These are phyloP conservation scores for Gentiana macrophylla DNA, from an alignment of 257 asterid genomes.

Conservation along the genomic window DNA sequence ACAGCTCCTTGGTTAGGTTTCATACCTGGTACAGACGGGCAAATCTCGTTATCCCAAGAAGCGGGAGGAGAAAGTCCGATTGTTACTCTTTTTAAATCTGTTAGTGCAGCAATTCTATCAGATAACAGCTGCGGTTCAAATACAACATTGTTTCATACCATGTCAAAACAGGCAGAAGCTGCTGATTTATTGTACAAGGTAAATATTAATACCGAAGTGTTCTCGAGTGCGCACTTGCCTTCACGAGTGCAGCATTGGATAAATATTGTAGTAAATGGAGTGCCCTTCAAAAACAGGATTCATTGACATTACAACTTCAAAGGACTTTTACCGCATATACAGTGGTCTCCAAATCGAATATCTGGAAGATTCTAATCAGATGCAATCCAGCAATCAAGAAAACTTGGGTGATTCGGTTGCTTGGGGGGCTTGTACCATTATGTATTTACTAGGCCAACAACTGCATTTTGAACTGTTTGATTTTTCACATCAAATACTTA, in stretches of 20 bases:
- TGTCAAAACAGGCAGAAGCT: conserved; percentile 97
- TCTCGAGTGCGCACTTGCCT: conserved; percentile 93
- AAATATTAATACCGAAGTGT: conserved; percentile 86
- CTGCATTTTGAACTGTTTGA: conserved; percentile 87
- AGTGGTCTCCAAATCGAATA: conserved; percentile 94
- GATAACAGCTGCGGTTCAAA: conserved; percentile 43
- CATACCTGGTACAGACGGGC: conserved; percentile 89
- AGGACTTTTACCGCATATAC: conserved; percentile 85
- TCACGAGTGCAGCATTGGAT: conserved; percentile 92
- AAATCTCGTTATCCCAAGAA: conserved; percentile 60
- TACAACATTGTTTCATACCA: conserved; percentile 57
- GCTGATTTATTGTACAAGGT: conserved; percentile 94
- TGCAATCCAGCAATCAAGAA: conserved; percentile 54
- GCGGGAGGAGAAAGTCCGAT: conserved; percentile 59
- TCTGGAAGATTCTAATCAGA: conserved; percentile 54
- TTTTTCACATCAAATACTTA: conserved; percentile 96
- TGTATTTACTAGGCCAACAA: conserved; percentile 93
- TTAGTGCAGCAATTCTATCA: conserved; percentile 54
- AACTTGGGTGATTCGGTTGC: conserved; percentile 90
- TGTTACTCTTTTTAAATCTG: conserved; percentile 69
- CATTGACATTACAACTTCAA: conserved; percentile 89
- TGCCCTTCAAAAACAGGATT: conserved; percentile 88
- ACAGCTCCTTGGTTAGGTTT: conserved; percentile 98
- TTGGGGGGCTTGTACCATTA: conserved; percentile 96
- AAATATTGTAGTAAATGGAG: conserved; percentile 96